Evolutionary conservation across 1,284 basidiomycete species (phyloP).

Genomic region (Gastroboletus turbinatus): DNA sequence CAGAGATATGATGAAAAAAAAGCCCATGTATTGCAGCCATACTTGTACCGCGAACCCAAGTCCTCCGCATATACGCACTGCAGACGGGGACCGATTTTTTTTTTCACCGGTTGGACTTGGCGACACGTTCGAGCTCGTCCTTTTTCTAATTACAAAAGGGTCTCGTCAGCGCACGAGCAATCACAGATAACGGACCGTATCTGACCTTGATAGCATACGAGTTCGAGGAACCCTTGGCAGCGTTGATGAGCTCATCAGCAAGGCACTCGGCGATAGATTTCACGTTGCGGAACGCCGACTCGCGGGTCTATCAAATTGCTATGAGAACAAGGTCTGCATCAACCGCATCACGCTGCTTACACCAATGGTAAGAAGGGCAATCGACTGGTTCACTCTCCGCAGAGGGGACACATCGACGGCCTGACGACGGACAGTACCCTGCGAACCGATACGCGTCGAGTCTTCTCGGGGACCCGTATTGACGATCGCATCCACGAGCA

Average conservation of each 20-base stretch:
- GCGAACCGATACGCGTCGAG: constrained; percentile 99
- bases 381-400: constrained; percentile 96
- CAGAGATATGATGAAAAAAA: constrained; percentile 8
- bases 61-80: constrained; percentile 4
- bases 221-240: constrained; percentile 99
- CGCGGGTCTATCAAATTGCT: constrained; percentile 71
- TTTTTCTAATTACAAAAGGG: constrained; percentile 64
- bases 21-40: constrained; percentile 26
- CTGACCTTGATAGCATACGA: constrained; percentile 98
- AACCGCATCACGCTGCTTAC: constrained; percentile 50
- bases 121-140: constrained; percentile 98
- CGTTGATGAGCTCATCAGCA: constrained; percentile 99
- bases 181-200: not conserved
- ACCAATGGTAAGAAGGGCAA: constrained; percentile 93
- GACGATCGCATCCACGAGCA: constrained; percentile 97
- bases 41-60: constrained; percentile 17
- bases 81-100: not conserved
- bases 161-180: not conserved
- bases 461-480: constrained; percentile 99
- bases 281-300: constrained; percentile 99
- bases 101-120: constrained; percentile 97
- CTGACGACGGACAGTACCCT: constrained; percentile 99
- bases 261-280: constrained; percentile 99
- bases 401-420: constrained; percentile 99
- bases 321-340: not conserved